These are phyloP conservation scores for rapeseed (Brassica napus) DNA, from an alignment of 345 rosid genomes.

Conservation along the genomic window Da-Ae NC_063442.1:40005001-40005500, in stretches of 20 bases:
- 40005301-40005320: conserved; percentile 25
- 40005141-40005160: conserved; percentile 20
- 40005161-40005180: conserved; percentile 25
- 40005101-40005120: conserved; percentile 35
- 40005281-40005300: conserved; percentile 42
- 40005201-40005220: conserved; percentile 19
- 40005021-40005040: conserved; percentile 25
- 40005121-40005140: not conserved
- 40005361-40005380: not conserved
- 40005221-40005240: not conserved
- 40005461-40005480: conserved; percentile 5
- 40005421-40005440: not conserved
- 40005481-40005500: not conserved
- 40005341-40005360: conserved; percentile 18
- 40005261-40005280: conserved; percentile 4
- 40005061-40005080: conserved; percentile 19
- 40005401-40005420: not conserved
- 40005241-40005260: conserved; percentile 41
- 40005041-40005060: conserved; percentile 35
- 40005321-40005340: conserved; percentile 33
- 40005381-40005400: not conserved
- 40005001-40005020: not conserved
- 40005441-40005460: not conserved
- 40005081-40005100: conserved; percentile 33
- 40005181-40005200: conserved; percentile 35